These are phyloP conservation scores for Pythium vanterpoolii DNA, from an alignment of 352 stramenopile species.

Conservation along the genomic window DNA sequence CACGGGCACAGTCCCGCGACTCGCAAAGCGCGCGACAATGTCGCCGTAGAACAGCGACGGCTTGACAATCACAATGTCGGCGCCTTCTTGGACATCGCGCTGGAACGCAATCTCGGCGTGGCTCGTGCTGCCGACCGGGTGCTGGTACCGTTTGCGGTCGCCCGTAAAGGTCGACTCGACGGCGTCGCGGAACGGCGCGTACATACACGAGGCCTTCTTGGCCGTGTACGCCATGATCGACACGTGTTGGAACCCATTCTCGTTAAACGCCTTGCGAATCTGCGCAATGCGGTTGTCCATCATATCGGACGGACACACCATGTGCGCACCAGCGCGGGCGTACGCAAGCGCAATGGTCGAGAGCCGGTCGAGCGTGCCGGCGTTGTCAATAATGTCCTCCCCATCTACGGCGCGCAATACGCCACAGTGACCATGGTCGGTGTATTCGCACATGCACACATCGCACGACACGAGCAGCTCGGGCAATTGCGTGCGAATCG, in stretches of 20 bases:
- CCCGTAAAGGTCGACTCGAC: constrained; percentile 96
- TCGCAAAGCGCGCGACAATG: constrained; percentile 93
- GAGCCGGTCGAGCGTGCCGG: constrained; percentile 95
- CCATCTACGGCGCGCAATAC: constrained; percentile 87
- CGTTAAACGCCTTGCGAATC: constrained; percentile 94
- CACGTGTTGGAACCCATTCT: constrained; percentile 96
- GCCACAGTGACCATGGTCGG: constrained; percentile 85
- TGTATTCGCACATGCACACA: constrained; percentile 91
- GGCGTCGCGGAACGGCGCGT: constrained; percentile 96
- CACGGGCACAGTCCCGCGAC: constrained; percentile 92
- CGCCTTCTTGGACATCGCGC: constrained; percentile 86
- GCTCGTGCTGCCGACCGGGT: constrained; percentile 79
- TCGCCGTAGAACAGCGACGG: constrained; percentile 98
- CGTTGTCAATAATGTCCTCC: constrained; percentile 96
- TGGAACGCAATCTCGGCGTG: constrained; percentile 78
- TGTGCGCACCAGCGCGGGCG: constrained; percentile 95
- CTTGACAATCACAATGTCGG: constrained; percentile 99
- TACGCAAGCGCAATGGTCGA: constrained; percentile 94
- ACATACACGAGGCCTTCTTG: constrained; percentile 97
- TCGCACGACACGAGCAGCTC: constrained; percentile 84
- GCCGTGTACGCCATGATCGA: constrained; percentile 99
- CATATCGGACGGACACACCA: constrained; percentile 96
- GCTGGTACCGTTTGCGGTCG: constrained; percentile 97
- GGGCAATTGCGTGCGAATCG: constrained; percentile 58
- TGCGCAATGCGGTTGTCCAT: constrained; percentile 97